Evolutionary conservation across 1,284 basidiomycete species (phyloP), one percentile per base, ranked within the genome.

Genomic region (Pascua sp.): DNA sequence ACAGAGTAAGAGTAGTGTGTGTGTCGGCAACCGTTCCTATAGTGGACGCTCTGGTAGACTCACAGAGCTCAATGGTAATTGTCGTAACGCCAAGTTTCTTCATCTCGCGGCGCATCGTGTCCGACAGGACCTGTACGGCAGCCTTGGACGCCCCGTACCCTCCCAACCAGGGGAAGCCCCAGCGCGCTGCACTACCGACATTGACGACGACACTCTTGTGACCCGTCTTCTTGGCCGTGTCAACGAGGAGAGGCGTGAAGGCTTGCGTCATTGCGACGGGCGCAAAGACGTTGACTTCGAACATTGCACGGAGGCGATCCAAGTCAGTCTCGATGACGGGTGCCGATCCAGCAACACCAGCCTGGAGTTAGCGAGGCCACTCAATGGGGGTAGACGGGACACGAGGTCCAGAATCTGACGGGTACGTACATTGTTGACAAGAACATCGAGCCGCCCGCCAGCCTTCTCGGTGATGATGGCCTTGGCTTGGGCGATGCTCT

Each of bases 251-350:
- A 1, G 53, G 54, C 0, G 55, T 44, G 45, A 60, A 64, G 1
- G 57, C 63, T 42, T 69, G 67, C 11, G 49, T 51, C 32, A 66
- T 41, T 1, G 59, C 47, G 2, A 69, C 39, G 1, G 59, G 57
- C 12, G 54, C 66, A 16, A 67, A 49, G 40, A 60, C 57, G 52
- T 69, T 62, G 46, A 65, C 51, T 17, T 69, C 66, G 58, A 56
- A 60, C 53, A 67, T 52, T 11, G 32, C 46, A 2, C 47, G 49
- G 40, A 51, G 37, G 46, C 40, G 13, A 16, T 44, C 38, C 32
- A 52, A 18, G 51, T 57, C 56, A 11, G 47, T 45, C 38, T 52
- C 51, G 42, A 52, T 51, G 15, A 57, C 40, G n/a, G 51, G 56
- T n/a, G 38, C 37, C 18, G 36, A 24, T 43, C 37, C 36, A 12